phyloP scores from a whole-genome alignment of 140 eudicot species.

The Flaveria floridana region DNA sequence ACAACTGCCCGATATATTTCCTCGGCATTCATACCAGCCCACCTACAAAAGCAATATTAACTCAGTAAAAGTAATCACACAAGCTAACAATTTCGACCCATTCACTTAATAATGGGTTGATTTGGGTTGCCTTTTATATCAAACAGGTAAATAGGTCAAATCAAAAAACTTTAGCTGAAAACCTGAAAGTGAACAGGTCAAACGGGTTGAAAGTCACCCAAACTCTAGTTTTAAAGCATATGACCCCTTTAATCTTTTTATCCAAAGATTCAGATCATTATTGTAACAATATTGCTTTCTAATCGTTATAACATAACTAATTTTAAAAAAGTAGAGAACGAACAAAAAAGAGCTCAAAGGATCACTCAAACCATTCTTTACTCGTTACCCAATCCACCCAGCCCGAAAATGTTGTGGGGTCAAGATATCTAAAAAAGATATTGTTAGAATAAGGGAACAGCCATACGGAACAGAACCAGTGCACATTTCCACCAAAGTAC shows the following conservation, averaged over 20 bases:
- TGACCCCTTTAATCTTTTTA: neutral
- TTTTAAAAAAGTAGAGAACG: neutral
- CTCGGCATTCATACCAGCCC: constrained; percentile 93
- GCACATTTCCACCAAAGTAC: constrained; percentile 98
- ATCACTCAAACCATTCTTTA: neutral
- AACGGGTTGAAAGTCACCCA: neutral
- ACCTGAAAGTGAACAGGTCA: neutral
- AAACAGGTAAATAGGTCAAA: neutral
- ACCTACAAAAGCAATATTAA: constrained; percentile 51
- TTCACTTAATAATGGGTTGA: neutral
- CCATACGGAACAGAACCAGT: constrained; percentile 96
- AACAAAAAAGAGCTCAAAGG: neutral
- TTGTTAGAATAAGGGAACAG: constrained; percentile 24
- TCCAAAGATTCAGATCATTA: neutral
- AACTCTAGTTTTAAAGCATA: neutral
- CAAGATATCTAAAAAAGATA: neutral
- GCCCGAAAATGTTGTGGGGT: constrained; percentile 3
- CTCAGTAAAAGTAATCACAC: constrained; percentile 6
- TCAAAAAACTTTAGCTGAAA: neutral
- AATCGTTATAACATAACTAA: neutral
- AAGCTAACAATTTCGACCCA: neutral
- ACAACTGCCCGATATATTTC: constrained; percentile 89
- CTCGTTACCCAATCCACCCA: constrained; percentile 8
- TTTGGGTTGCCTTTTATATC: neutral
- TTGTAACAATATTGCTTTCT: neutral